phyloP scores from a whole-genome alignment of 148 eudicot genomes.

The Spergularia bocconei region DNA sequence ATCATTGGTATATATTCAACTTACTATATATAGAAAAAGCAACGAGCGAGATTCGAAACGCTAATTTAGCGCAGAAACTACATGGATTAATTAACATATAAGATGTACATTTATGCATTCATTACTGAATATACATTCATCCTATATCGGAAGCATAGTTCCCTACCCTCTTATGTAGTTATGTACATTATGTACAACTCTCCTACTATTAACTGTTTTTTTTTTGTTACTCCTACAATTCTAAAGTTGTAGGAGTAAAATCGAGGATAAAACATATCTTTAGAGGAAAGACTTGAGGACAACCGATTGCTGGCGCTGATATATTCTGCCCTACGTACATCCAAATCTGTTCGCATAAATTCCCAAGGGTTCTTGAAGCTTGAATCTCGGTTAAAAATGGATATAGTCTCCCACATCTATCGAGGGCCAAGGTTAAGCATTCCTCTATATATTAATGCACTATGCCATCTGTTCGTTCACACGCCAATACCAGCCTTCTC shows the following conservation, averaged over 20 bases:
- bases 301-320: constrained; percentile 24
- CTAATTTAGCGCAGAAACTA: too few relatives aligned
- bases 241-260: constrained; percentile 20
- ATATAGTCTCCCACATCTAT: not conserved
- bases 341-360: constrained; percentile 18
- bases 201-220: constrained; percentile 28
- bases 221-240: too few relatives aligned
- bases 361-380: constrained; percentile 11
- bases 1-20: too few relatives aligned
- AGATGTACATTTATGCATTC: constrained; percentile 22
- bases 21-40: too few relatives aligned
- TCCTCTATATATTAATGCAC: constrained; percentile 29
- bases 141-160: constrained; percentile 22
- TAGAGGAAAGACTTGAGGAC: not conserved
- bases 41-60: too few relatives aligned
- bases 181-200: too few relatives aligned
- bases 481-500: constrained; percentile 33
- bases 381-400: constrained; percentile 2
- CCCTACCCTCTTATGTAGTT: constrained; percentile 23
- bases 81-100: not conserved
- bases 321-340: constrained; percentile 17
- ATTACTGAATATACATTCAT: constrained; percentile 28
- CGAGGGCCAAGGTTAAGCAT: constrained; percentile 19
- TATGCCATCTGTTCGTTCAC: constrained; percentile 35
- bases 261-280: constrained; percentile 2